Evolutionary conservation across 2,329 filamentous ascomycete genomes (phyloP), one percentile per base, ranked within the genome.

Genomic region (Penicillium decumbens): DNA sequence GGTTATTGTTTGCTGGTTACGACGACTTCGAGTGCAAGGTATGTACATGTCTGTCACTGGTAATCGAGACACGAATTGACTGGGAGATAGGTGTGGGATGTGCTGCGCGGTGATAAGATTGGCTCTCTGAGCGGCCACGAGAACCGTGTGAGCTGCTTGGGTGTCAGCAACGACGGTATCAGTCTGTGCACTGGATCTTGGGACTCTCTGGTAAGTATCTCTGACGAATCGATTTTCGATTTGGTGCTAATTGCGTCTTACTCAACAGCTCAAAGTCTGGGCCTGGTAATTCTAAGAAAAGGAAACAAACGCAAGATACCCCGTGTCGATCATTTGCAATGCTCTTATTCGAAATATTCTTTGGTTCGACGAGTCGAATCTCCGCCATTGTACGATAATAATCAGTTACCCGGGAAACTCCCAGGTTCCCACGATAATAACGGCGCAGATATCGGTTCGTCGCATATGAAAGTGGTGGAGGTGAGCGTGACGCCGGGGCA

Each of bases 1-100:
- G 93, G 69, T 78, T 98, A 65, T 78, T 98, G 35, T 98, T 98
- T 71, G 93, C 93, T 48, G 93, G 93, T 60, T 98, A 98, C 67
- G 93, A 98, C 66, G 93, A 98, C 70, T 98, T 95, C 66, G 93
- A 98, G 75, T 98, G 93, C 91, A 98, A 97, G 87, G 92, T 95
- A 77, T 66, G 83, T 64, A 27, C 5, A n/a, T 8, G 33, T 40
- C 6, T 3, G 29, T 12, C 10, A 24, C 7, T 13, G 28, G 25
- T 6, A 6, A 37, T 8, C 15, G 25, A 30, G 30, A 32, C 29
- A 7, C n/a, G 27, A 23, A 27, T 55, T 62, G 50, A 64, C 59
- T 65, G 53, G 65, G 48, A 25, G 23, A 20, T 49, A 97, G 92
- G 93, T 97, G 53, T 98, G 93, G 93, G 93, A 98, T 74, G 84